These are phyloP conservation scores for Apiotrichum domesticum DNA, from an alignment of 1,284 basidiomycete genomes.

Conservation along the genomic window DNA sequence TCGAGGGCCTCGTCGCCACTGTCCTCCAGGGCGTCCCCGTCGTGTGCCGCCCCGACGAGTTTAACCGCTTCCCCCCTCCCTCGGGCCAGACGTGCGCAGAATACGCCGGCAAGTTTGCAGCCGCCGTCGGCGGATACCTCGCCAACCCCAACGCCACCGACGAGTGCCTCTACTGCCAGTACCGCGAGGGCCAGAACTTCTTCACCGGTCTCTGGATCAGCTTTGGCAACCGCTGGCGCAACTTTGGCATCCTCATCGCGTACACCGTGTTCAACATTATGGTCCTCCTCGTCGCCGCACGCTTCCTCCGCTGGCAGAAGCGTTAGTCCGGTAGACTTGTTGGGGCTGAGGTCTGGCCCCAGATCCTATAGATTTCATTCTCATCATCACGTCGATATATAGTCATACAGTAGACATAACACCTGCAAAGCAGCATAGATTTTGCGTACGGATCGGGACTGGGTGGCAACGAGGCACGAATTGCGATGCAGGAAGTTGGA, in stretches of 20 bases:
- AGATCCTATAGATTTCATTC: too few relatives aligned
- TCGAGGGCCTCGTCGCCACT: constrained; percentile 65
- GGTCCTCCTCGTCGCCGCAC: constrained; percentile 65
- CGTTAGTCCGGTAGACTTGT: constrained; percentile 13
- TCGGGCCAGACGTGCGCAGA: constrained; percentile 64
- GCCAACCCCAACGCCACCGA: constrained; percentile 59
- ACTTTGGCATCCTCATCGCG: constrained; percentile 63
- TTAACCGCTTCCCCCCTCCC: constrained; percentile 59
- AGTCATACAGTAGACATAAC: too few relatives aligned
- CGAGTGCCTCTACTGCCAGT: constrained; percentile 46
- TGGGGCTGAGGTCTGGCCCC: too few relatives aligned
- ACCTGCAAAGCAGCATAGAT: too few relatives aligned
- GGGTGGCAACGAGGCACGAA: too few relatives aligned
- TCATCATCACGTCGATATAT: too few relatives aligned
- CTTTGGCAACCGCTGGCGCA: constrained; percentile 63
- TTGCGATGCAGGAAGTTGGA: too few relatives aligned
- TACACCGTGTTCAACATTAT: constrained; percentile 62
- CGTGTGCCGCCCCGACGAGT: constrained; percentile 62
- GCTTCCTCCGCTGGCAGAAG: constrained; percentile 53
- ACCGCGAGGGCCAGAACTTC: constrained; percentile 31
- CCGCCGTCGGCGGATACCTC: constrained; percentile 66
- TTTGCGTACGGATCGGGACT: too few relatives aligned
- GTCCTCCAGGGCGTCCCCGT: constrained; percentile 71
- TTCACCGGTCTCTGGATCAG: constrained; percentile 56
- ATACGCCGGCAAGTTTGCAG: constrained; percentile 66